These are phyloP conservation scores for Aspergillus caelatus DNA, from an alignment of 2,329 filamentous ascomycete genomes.

Conservation along the genomic window DNA sequence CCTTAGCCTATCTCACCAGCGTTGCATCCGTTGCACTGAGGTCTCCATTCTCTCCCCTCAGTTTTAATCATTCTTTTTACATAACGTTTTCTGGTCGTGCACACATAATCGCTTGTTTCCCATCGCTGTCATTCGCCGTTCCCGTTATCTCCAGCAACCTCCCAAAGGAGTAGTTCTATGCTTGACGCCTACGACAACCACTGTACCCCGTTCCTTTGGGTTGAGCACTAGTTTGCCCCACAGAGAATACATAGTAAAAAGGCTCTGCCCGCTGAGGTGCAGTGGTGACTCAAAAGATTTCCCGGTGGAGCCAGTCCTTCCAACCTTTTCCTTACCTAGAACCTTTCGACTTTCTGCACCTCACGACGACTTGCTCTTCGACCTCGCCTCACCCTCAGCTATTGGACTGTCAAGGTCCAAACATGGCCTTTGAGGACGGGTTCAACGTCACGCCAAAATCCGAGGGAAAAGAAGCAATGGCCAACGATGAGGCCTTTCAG, in stretches of 20 bases:
- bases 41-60: conserved; percentile 5
- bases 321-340: conserved; percentile 11
- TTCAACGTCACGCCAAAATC: conserved; percentile 18
- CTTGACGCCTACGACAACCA: neutral
- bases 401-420: conserved; percentile 17
- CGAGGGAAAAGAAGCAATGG: conserved; percentile 27
- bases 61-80: conserved; percentile 25
- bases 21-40: conserved; percentile 19
- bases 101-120: conserved; percentile 15
- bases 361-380: neutral
- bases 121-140: conserved; percentile 15
- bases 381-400: neutral
- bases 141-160: conserved; percentile 10
- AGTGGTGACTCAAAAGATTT: neutral
- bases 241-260: neutral
- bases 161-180: neutral
- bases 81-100: conserved; percentile 22
- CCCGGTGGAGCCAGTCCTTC: conserved; percentile 18
- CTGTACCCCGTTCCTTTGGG: neutral
- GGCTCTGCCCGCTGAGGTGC: neutral
- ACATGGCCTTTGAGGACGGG: conserved; percentile 29
- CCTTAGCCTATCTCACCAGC: conserved; percentile 2
- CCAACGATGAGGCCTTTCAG: conserved; percentile 27
- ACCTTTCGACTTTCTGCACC: conserved; percentile 9
- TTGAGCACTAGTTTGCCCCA: neutral